A percentile compares a stretch with the other conserved stretches of the same genome.
Conservation (phyloP, 1,139 yeast species). For the Lodderomyces jiufengensis region DNA sequence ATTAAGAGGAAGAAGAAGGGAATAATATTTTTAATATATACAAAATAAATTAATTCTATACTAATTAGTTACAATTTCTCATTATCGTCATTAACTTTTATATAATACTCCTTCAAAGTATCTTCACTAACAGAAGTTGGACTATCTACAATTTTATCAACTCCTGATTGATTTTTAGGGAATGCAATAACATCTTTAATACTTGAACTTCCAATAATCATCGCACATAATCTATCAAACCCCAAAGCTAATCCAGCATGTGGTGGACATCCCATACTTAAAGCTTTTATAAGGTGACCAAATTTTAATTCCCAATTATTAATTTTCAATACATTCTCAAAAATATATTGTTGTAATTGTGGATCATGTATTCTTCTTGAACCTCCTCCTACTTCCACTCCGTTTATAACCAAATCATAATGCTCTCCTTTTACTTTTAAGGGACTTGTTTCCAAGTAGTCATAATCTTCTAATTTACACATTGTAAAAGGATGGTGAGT, state of each 20-base stretch:
- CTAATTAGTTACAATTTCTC: no score
- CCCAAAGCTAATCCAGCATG: constrained; percentile 98
- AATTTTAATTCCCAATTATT: constrained; percentile 59
- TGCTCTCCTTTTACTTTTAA: constrained; percentile 82
- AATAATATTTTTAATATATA: constrained; percentile 2
- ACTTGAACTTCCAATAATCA: constrained; percentile 69
- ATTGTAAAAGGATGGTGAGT: constrained; percentile 98
- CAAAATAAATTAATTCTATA: constrained; percentile 5
- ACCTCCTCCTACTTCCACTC: constrained; percentile 97
- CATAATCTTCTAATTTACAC: constrained; percentile 72
- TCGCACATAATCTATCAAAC: constrained; percentile 88
- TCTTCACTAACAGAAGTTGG: constrained; percentile 62
- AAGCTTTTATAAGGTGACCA: constrained; percentile 81
- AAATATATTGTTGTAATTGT: constrained; percentile 65
- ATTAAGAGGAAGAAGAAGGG: constrained; percentile 29
- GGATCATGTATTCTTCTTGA: constrained; percentile 92
- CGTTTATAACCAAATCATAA: constrained; percentile 89
- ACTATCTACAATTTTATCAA: constrained; percentile 82
- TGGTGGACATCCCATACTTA: constrained; percentile 94
- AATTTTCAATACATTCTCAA: constrained; percentile 55
- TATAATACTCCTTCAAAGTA: constrained; percentile 49
- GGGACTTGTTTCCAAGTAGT: constrained; percentile 51
- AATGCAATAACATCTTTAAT: constrained; percentile 94
- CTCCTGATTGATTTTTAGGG: constrained; percentile 88
- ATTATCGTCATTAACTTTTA: constrained; percentile 16